These are phyloP conservation scores for Hymenoscyphus scutula DNA, from an alignment of 2,329 filamentous ascomycete genomes.

Conservation along the genomic window DNA sequence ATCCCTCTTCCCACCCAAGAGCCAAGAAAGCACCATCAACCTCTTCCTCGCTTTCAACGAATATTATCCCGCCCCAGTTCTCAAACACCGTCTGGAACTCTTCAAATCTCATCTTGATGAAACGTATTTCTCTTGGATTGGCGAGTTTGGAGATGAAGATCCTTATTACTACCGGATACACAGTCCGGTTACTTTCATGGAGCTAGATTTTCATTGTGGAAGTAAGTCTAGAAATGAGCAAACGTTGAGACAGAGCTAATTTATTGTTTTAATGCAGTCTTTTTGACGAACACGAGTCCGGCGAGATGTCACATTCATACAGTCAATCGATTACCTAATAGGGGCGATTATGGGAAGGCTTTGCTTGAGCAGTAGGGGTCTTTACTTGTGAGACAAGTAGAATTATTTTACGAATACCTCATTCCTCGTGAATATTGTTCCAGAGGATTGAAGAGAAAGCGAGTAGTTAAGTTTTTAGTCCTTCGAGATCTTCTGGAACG, in stretches of 20 bases:
- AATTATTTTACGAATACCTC: too few species aligned
- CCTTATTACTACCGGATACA: conserved; percentile 78
- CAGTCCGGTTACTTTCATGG: conserved; percentile 69
- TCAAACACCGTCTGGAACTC: conserved; percentile 53
- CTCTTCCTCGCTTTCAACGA: conserved; percentile 65
- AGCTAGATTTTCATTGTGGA: conserved; percentile 79
- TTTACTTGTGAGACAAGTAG: too few species aligned
- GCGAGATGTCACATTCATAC: conserved; percentile 81
- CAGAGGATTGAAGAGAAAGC: too few species aligned
- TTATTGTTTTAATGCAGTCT: conserved; percentile 47
- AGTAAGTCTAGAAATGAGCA: conserved; percentile 24
- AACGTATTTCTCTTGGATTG: conserved; percentile 80
- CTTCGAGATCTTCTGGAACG: too few species aligned
- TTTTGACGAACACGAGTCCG: conserved; percentile 69
- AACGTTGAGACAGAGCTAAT: background rate
- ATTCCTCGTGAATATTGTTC: too few species aligned
- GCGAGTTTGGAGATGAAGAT: conserved; percentile 62
- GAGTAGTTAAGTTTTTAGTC: too few species aligned
- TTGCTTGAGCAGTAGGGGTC: conserved; percentile 20
- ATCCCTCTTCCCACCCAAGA: conserved; percentile 44
- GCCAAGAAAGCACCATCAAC: conserved; percentile 53
- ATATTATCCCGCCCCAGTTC: conserved; percentile 60
- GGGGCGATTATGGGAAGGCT: conserved; percentile 67
- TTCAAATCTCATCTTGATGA: conserved; percentile 58
- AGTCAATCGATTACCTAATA: conserved; percentile 68